Evolutionary conservation across 768 basidiomycete species (phyloP), one percentile per base, ranked within the genome.

Genomic region (Neoboletus brunneissimus): DNA sequence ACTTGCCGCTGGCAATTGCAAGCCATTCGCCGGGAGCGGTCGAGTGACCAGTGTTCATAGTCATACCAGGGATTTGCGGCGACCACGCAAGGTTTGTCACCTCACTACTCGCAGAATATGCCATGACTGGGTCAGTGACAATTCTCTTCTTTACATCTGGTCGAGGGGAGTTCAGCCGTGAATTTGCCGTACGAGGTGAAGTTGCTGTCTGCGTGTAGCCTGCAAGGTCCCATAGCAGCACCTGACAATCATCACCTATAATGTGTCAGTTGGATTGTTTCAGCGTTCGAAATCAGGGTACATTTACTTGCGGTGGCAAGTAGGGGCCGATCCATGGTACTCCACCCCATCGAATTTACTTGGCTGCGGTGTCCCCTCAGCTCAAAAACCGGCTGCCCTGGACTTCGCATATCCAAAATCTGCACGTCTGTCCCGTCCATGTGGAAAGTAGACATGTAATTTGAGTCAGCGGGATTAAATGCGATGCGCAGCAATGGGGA

Each of bases 361-460:
- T 87, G 83, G 29, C 81, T 84, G 52, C 85, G 82, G 68, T 98
- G 96, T 18, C 83, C 94, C 59, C 84, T 82, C 20, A 98, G 76
- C 72, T 98, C 95, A 67, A 94, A 88, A 18, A 98, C 94, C 0
- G 97, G 94, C 58, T 91, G 87, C 2, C 97, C 97, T 2, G 97
- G 97, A 72, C 87, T 91, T 51, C 97, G 85, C 91, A 98, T 98
- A 66, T 99, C 97, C 59, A 99, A 77, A 27, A 99, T 91, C 69
- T 97, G 91, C 4, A 97, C 81, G 65, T 94, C 90, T 20, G 80
- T 72, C 48, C 91, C 91, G 67, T 97, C 94, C 81, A 93, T 88
- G 66, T 98, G 96, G 73, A 98, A 97, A 2, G 94, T 96, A 13
- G 94, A 91, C 84, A 99, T 91, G 71, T 96, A 97, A 64, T 97